Percentiles rank a stretch among this genome's conserved stretches.
phyloP scores from a whole-genome alignment of 495 filamentous ascomycete genomes.

The Usnea hakonensis region DNA sequence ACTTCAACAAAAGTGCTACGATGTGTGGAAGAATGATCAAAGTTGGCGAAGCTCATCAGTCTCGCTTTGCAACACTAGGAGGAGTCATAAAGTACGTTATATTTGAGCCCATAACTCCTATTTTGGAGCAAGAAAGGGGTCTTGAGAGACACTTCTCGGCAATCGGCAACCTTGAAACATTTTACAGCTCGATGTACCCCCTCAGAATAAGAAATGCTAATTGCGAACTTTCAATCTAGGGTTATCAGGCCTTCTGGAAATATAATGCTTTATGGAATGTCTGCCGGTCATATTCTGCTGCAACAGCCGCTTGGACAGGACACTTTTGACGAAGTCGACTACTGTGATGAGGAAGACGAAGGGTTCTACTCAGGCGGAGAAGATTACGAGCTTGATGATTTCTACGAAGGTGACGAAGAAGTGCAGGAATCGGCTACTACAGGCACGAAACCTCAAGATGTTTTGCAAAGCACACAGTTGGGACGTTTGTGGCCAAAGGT shows the following conservation, averaged over 20 bases:
- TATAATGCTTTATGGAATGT: constrained; percentile 4
- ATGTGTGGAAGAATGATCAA: constrained; percentile 3
- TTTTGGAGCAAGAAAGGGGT: background rate
- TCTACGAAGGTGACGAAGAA: background rate
- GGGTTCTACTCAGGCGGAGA: background rate
- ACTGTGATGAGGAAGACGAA: background rate
- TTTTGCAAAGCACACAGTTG: background rate
- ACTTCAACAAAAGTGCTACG: background rate
- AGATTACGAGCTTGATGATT: constrained; percentile 1
- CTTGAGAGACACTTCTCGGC: background rate
- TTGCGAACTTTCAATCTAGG: background rate
- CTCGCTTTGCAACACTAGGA: constrained; percentile 19
- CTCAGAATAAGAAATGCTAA: background rate
- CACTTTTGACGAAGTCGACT: background rate
- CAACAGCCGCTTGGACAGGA: background rate
- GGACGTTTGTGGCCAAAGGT: background rate
- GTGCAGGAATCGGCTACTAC: background rate
- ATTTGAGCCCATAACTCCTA: background rate
- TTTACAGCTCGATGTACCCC: background rate
- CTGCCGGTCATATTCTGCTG: constrained; percentile 3
- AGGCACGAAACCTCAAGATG: background rate
- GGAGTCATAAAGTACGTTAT: constrained; percentile 19
- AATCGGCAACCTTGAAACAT: background rate
- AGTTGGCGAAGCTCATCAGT: background rate
- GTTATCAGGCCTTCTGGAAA: background rate